phyloP scores from a whole-genome alignment of 306 rosid genomes.

The Geum urbanum region DNA sequence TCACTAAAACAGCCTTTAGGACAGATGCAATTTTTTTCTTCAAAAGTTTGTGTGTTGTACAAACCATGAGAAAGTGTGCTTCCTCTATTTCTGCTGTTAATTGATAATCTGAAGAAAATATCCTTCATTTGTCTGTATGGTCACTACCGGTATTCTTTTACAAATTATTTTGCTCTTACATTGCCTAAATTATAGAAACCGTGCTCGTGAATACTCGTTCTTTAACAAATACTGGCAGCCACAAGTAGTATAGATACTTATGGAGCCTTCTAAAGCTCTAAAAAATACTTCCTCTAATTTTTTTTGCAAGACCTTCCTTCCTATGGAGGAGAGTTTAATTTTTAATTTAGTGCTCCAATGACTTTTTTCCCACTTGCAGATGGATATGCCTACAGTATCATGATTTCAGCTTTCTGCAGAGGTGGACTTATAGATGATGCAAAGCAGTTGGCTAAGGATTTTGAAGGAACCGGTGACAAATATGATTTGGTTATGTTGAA shows the following conservation, averaged over 20 bases:
- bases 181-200: background rate
- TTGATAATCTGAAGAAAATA: background rate
- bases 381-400: constrained; percentile 93
- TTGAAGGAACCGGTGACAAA: constrained; percentile 59
- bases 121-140: background rate
- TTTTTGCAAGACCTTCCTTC: constrained; percentile 11
- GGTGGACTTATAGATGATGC: constrained; percentile 81
- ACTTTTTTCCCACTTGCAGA: constrained; percentile 48
- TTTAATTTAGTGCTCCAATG: constrained; percentile 19
- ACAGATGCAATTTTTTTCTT: background rate
- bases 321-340: background rate
- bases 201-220: background rate
- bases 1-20: background rate
- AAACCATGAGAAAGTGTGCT: background rate
- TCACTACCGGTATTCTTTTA: background rate
- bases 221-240: background rate
- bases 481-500: constrained; percentile 86
- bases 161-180: background rate
- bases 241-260: background rate
- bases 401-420: constrained; percentile 85
- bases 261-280: background rate
- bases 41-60: background rate
- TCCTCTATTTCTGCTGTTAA: background rate
- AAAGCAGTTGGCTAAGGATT: constrained; percentile 71
- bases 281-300: background rate